These are phyloP conservation scores for Arctium minus DNA, from an alignment of 129 eudicot species.

Conservation along the genomic window DNA sequence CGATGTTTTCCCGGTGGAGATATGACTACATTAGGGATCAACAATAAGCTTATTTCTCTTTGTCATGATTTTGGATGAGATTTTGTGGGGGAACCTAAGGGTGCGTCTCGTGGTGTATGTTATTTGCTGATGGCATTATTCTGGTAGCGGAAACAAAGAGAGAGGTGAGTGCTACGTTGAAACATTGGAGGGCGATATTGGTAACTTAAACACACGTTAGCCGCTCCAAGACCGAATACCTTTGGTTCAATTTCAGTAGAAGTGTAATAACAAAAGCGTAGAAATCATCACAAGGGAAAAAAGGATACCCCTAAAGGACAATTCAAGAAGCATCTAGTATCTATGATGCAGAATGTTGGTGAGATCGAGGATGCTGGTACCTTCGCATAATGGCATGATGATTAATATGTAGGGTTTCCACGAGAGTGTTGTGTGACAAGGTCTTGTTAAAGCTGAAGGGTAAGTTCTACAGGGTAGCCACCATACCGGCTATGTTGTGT, in stretches of 20 bases:
- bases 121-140: neutral
- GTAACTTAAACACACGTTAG: too few relatives aligned
- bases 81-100: neutral
- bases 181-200: neutral
- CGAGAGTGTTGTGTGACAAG: neutral
- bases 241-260: too few relatives aligned
- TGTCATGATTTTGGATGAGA: neutral
- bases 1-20: neutral
- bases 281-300: neutral
- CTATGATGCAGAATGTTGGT: neutral
- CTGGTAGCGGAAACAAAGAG: neutral
- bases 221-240: too few relatives aligned
- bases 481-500: neutral
- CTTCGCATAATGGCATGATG: neutral
- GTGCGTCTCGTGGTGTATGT: neutral
- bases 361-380: neutral
- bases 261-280: neutral
- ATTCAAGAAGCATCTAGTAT: neutral
- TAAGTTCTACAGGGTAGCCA: neutral
- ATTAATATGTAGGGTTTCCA: neutral
- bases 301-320: neutral
- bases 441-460: neutral
- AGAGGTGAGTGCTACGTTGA: neutral
- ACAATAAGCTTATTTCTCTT: neutral
- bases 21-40: neutral